Evolutionary conservation across 2,329 filamentous ascomycete species (phyloP), one percentile per base, ranked within the genome.

Genomic region (Alternaria atra): DNA sequence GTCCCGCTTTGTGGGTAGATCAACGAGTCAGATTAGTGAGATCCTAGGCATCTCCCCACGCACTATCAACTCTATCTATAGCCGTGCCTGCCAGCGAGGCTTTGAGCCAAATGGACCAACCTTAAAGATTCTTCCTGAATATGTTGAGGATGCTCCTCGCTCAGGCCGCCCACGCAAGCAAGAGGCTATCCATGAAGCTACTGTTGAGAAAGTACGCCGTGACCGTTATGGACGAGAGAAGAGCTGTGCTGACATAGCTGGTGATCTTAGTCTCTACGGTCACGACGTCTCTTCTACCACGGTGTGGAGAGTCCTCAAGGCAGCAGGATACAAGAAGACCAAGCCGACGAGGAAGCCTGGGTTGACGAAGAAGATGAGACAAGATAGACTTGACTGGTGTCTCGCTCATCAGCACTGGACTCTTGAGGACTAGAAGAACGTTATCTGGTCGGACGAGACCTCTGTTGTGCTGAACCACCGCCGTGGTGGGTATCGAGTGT

Each of bases 391-490:
- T 43, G 34, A 40, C 1, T 63, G 8, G 37, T 60, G 42, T 39
- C 48, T 57, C 23, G 10, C 42, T 5, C 17, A 51, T 34, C 50
- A 51, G 17, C 27, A 56, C 42, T 62, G n/a, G 61, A 59, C 42
- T 9, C 42, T 61, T 50, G 37, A 68, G 53, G 46, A 62, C 46
- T 68, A n/a, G 60, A 64, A 59, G 37, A 62, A 64, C 25, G 51
- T 64, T 40, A 66, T 66, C n/a, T 64, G 13, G 60, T 50, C 27
- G 23, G 44, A 64, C 35, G 12, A 60, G 46, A 64, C 47, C 34
- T 60, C 40, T 55, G 17, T 67, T 27, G 42, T 61, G 2, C 32
- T 66, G 12, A 34, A 52, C 27, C 15, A 66, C 23, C 7, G 39
- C 2, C 39, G 35, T 50, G 25, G 58, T 48, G 27, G 51, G 1